Evolutionary conservation across 441 rosid genomes (phyloP).

Genomic region (Melastoma candidum): DNA sequence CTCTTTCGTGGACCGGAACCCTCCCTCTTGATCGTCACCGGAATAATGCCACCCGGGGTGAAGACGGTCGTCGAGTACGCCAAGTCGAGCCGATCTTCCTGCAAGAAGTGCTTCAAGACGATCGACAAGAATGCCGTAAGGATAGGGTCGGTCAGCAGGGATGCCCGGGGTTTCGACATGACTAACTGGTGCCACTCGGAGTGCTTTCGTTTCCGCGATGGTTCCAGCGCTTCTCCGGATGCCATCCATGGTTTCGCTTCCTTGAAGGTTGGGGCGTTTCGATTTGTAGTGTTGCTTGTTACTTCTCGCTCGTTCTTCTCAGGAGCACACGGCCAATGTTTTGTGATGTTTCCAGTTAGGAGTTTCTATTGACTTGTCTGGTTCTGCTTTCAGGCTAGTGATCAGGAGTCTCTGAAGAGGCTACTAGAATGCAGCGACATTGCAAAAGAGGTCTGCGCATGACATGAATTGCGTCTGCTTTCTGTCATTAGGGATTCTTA

Average conservation of each 20-base stretch:
- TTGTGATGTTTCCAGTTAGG: not conserved
- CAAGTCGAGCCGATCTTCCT: slow-evolving; percentile 65
- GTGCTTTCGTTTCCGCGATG: slow-evolving; percentile 41
- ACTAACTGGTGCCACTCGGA: slow-evolving; percentile 70
- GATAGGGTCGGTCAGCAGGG: slow-evolving; percentile 49
- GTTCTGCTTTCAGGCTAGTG: slow-evolving; percentile 37
- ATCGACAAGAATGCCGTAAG: slow-evolving; percentile 48
- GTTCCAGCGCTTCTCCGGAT: slow-evolving; percentile 26
- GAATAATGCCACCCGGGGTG: slow-evolving; percentile 20
- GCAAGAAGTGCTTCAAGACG: slow-evolving; percentile 54
- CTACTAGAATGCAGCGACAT: slow-evolving; percentile 26
- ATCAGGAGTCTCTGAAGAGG: slow-evolving; percentile 62
- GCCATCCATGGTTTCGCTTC: slow-evolving; percentile 46
- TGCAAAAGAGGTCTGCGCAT: slow-evolving; percentile 26
- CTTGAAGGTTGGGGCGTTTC: slow-evolving; percentile 38
- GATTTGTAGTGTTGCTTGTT: not conserved
- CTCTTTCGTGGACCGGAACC: no score
- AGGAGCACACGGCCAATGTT: not conserved
- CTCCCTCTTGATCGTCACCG: no score
- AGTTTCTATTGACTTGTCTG: not conserved
- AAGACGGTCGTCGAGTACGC: slow-evolving; percentile 66
- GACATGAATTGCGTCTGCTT: slow-evolving; percentile 1
- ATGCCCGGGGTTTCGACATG: slow-evolving; percentile 59
- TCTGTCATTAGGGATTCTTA: not conserved
- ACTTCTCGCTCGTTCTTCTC: slow-evolving; percentile 1